Evolutionary conservation across 139 green algal genomes (phyloP), one percentile per base, ranked within the genome.

Genomic region (Ostreobium quekettii): DNA sequence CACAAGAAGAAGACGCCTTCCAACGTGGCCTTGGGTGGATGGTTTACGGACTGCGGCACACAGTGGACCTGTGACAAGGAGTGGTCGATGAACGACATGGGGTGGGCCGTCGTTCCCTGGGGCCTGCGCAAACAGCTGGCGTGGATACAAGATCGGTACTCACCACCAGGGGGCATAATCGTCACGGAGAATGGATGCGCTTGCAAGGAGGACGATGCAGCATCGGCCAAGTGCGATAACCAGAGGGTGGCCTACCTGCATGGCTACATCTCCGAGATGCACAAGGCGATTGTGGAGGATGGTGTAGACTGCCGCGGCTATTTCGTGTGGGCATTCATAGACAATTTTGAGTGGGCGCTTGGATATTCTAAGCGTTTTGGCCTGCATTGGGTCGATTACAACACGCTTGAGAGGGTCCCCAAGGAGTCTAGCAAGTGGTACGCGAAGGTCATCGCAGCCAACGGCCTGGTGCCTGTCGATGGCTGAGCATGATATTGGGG

Each of bases 311-410:
- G 85, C 28, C 60, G 70, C n/a, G 78, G 67, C 42, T 85, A 85
- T 67, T 78, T 80, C 49, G 73, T 71, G 22, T 85, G 80, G 80
- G 75, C 67, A 31, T 57, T 86, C 24, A 39, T 86, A 24, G 80
- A 86, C 70, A 83, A 83, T 63, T 83, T 81, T 36, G 80, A 86
- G 66, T 86, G 80, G 80, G 60, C 36, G 30, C 46, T 77, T 48
- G 76, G 80, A 49, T 85, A 70, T 60, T 58, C 39, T 15, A 74
- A 85, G 71, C 74, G 77, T 42, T 87, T 87, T 57, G 81, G 81
- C 2, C 61, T 87, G 15, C 61, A 76, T 47, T 79, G 74, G 64
- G 77, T 84, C 6, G 80, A 87, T 70, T 53, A 77, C 67, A 31
- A 71, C 53, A 73, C 49, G 32, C 60, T 71, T 7, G 48, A 77